Conservation (phyloP, 2,329 filamentous ascomycete genomes). For the Whalleya microplaca region DNA sequence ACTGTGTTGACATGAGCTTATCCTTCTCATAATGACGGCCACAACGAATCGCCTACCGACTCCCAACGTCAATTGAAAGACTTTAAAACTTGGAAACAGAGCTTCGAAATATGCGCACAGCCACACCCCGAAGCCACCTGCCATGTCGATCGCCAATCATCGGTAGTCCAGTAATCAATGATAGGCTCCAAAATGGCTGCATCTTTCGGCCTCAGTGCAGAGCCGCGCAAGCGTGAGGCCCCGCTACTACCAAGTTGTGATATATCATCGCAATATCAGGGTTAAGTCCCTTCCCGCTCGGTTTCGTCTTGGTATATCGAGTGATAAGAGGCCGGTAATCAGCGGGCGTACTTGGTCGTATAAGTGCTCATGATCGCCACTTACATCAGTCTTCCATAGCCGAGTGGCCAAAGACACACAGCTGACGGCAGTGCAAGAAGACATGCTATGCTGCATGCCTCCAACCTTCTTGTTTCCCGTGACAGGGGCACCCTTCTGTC, state of each 20-base stretch:
- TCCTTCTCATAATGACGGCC: not conserved
- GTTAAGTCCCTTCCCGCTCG: not conserved
- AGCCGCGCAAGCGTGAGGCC: slow-evolving; percentile 18
- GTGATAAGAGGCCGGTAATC: not conserved
- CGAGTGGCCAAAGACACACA: not conserved
- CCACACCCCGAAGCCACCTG: slow-evolving; percentile 17
- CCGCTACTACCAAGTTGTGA: not conserved
- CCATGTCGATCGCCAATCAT: slow-evolving; percentile 17
- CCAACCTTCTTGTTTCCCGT: not conserved
- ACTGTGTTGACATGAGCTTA: not conserved
- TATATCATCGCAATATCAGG: not conserved
- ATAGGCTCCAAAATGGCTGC: slow-evolving; percentile 5
- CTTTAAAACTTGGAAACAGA: not conserved
- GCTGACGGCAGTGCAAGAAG: not conserved
- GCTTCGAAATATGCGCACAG: slow-evolving; percentile 13
- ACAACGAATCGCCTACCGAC: not conserved
- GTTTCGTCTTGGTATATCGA: not conserved
- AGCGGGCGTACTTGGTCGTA: not conserved
- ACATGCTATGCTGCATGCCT: not conserved
- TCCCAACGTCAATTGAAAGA: not conserved
- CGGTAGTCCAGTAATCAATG: slow-evolving; percentile 12
- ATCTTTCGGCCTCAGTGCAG: slow-evolving; percentile 16
- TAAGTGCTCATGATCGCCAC: not conserved
- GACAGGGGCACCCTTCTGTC: not conserved
- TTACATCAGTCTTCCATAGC: not conserved